These are phyloP conservation scores for Tremella mesenterica DNA, from an alignment of 768 basidiomycete species.

Conservation along the genomic window DNA sequence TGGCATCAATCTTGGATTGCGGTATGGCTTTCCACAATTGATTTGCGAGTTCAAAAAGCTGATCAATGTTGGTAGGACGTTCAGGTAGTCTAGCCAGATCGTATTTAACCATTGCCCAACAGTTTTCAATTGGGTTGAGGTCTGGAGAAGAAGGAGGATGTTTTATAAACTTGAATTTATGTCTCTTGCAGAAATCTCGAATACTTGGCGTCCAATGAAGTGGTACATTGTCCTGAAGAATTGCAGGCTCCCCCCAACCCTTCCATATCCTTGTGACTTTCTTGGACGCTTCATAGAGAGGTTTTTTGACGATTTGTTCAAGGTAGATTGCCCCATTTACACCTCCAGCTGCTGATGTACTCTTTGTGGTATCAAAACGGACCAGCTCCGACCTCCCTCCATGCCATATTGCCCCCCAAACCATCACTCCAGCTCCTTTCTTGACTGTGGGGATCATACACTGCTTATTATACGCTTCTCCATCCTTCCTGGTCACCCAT, in stretches of 20 bases:
- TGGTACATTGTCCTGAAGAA: slow-evolving; percentile 3
- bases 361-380: slow-evolving; percentile 6
- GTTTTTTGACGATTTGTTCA: slow-evolving; percentile 9
- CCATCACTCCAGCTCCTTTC: too few relatives aligned
- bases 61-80: slow-evolving; percentile 1
- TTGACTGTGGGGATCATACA: too few relatives aligned
- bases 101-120: slow-evolving; percentile 3
- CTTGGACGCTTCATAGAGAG: too few relatives aligned
- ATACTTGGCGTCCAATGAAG: neutral
- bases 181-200: neutral
- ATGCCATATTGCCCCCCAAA: slow-evolving; percentile 15
- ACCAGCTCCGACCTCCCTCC: slow-evolving; percentile 10
- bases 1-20: slow-evolving; percentile 1
- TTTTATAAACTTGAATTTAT: neutral
- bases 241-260: neutral
- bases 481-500: too few relatives aligned
- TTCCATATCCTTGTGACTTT: neutral
- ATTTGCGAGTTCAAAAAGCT: neutral
- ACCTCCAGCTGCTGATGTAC: slow-evolving; percentile 5
- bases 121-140: slow-evolving; percentile 10
- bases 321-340: slow-evolving; percentile 11
- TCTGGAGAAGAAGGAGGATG: slow-evolving; percentile 11
- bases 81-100: slow-evolving; percentile 2
- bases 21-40: slow-evolving; percentile 6
- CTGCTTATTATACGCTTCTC: too few relatives aligned